Conservation (phyloP, 2,329 filamentous ascomycete genomes). For the Monilinia fructicola region DNA sequence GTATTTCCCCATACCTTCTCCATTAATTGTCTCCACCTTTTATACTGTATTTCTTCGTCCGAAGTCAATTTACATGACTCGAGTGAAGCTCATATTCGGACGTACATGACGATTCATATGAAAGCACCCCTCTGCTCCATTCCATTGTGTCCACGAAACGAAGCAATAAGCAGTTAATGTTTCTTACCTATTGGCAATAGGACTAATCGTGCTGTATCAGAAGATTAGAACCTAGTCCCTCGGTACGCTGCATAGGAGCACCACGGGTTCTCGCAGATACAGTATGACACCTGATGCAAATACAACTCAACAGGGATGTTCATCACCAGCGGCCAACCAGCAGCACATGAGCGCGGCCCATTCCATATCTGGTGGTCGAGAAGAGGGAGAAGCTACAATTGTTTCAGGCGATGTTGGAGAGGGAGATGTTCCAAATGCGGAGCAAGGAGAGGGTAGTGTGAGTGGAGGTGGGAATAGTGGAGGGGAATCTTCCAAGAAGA, state of each 20-base stretch:
- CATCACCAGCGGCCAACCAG: conserved; percentile 6
- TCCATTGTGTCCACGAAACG: not conserved
- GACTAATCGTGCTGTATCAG: not conserved
- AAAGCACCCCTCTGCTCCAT: not conserved
- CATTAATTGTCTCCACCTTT: not conserved
- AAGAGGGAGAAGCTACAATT: conserved; percentile 2
- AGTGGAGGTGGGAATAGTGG: conserved; percentile 7
- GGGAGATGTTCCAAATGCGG: not conserved
- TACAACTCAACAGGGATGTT: conserved; percentile 17
- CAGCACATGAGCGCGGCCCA: conserved; percentile 1
- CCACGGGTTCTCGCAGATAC: conserved; percentile 30
- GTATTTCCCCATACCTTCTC: conserved; percentile 6
- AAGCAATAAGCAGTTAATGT: conserved; percentile 1
- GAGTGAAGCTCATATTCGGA: not conserved
- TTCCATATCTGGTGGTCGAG: conserved; percentile 4
- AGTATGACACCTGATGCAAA: conserved; percentile 28
- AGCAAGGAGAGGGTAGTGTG: conserved; percentile 10
- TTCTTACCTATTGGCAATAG: conserved; percentile 5
- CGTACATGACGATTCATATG: conserved; percentile 11
- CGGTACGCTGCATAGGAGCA: conserved; percentile 26
- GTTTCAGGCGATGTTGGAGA: conserved; percentile 4
- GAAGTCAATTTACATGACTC: conserved; percentile 19
- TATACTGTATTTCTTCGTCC: not conserved
- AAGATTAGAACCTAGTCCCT: conserved; percentile 4
- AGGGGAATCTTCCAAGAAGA: conserved; percentile 7